phyloP scores from a whole-genome alignment of 192 early-diverging fungal species.

The Chytriomyces sp. region DNA sequence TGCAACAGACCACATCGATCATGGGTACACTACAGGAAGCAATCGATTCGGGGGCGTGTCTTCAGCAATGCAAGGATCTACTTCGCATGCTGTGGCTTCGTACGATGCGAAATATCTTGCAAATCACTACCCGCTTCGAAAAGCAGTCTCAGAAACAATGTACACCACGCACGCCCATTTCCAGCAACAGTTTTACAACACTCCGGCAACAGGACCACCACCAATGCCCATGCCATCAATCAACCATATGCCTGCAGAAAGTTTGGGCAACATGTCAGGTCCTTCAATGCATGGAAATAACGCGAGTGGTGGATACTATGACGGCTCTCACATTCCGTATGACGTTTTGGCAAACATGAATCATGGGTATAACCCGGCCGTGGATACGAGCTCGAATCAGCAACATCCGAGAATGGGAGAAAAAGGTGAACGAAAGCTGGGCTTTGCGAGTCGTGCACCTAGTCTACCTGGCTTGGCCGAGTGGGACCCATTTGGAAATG shows the following conservation, averaged over 20 bases:
- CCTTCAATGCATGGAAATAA: not conserved
- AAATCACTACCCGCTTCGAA: constrained; percentile 41
- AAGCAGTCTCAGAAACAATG: constrained; percentile 33
- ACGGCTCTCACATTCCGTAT: constrained; percentile 1
- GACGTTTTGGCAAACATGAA: constrained; percentile 16
- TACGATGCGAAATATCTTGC: not conserved
- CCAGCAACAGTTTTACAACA: too few species aligned
- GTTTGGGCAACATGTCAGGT: too few species aligned
- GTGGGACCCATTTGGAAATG: constrained; percentile 46
- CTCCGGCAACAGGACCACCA: too few species aligned
- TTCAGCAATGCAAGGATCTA: not conserved
- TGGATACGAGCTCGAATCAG: constrained; percentile 1
- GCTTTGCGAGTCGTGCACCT: constrained; percentile 39
- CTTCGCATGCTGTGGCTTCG: not conserved
- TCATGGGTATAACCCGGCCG: not conserved
- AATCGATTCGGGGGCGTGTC: too few species aligned
- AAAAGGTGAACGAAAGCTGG: constrained; percentile 46
- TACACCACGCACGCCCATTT: not conserved
- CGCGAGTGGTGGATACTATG: not conserved
- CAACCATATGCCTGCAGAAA: not conserved
- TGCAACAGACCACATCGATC: not conserved
- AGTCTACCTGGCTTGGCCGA: constrained; percentile 37
- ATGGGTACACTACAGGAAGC: too few species aligned
- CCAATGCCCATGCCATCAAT: too few species aligned
- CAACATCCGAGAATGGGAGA: constrained; percentile 49